Evolutionary conservation across 2,329 filamentous ascomycete genomes (phyloP), one percentile per base, ranked within the genome.

Genomic region (Coniella lustricola): DNA sequence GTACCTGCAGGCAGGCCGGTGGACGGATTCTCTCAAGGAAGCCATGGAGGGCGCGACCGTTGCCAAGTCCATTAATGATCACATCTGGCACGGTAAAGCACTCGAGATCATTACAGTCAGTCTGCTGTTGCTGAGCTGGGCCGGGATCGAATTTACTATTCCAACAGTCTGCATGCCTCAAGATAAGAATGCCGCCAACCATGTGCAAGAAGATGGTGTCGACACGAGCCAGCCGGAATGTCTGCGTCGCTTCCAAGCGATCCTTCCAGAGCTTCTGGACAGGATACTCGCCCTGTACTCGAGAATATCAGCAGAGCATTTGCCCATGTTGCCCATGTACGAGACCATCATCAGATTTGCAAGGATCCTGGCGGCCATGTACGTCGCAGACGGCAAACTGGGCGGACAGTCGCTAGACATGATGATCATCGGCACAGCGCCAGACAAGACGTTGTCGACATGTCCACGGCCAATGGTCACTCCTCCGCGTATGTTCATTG

Each of bases 31-130:
- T 7, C 66, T 97, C 39, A 85, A 81, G 62, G 88, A 95, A 61
- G 77, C 96, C 18, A 74, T 81, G 9, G 91, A 96, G 52, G 88
- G 85, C 46, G 90, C 87, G 2, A 78, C 79, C 9, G 81, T 84
- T 57, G 85, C 89, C 14, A 85, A 88, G 58, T 82, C 81, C 33
- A 78, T 87, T 50, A 90, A 89, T 58, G 93, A 98, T 66, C 88
- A 95, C 65, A 65, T 97, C n/a, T 98, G 93, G 91, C 89, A 96
- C 67, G 93, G 87, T 16, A 97, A 97, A 67, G 90, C 89, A 1
- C 73, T 98, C 17, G 94, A 98, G 62, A 82, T 90, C 22, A 87
- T 95, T 52, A 71, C 93, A 40, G 75, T 95, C 21, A 89, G 85
- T 60, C 75, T 97, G 56, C 62, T 97, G 35, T 78, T 97, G 58